Base-by-base conservation (phyloP, 1,139 yeast genomes). In the Blastobotrys ciferrii region DNA sequence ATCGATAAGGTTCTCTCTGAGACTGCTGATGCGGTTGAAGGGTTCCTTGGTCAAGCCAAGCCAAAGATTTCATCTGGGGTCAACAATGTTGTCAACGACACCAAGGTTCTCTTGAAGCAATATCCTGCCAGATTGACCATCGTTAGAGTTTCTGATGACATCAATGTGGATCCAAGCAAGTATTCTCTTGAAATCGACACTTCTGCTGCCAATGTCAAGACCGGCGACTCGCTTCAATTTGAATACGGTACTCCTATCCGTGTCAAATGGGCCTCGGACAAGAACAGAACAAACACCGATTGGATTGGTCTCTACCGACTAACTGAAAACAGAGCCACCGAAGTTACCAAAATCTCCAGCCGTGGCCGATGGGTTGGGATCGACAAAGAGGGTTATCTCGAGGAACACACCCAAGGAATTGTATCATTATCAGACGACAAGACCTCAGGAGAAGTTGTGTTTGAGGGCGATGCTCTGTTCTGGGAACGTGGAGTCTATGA, bases 251-350 rank as follows among this genome's bases (percentile, higher is more conserved):
- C 73, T 15, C 80, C 87, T 2, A 75, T 87, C 30, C 65, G 65
- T 17, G 76, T 85, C 9, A 62, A 67, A 20, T 86, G 87, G 84
- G 66, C 68, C 31, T 71, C 84, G 0, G 87, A 87, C 7, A 64
- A 64, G 4, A 64, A 64, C 14, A 74, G 71, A 47, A 58, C 70
- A 25, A 55, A 60, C 3, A 74, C 72, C 44, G 94, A 86, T 62
- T 87, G 96, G 96, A 77, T 87, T 55, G 95, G 94, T 0, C 68
- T 87, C 43, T 87, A 87, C 67, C 79, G 78, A 49, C 76, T 84
- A 15, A 72, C 79, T 18, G 86, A 80, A 55, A 81, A 87, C 17
- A 72, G 73, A 40, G 79, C 86, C 7, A 72, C 81, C 47, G 76
- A 75, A 39, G 76, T 74, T 45, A 86, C 95, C 0, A 70, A 77